Evolutionary conservation across 805 yeast species (phyloP).

Genomic region (Candida adriatica): DNA sequence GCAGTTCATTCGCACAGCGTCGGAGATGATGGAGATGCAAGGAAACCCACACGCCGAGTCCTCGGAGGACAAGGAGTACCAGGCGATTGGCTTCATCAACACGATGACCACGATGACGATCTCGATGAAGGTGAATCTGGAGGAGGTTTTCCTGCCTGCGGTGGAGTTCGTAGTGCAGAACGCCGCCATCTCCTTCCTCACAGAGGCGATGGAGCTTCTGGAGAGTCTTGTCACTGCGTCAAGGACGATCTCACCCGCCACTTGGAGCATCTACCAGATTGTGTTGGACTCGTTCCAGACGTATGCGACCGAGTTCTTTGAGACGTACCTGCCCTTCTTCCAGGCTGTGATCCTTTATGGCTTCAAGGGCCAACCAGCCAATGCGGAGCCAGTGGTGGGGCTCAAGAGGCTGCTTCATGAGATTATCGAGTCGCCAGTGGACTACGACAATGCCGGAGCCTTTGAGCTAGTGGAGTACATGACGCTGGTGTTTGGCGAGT

Average conservation of each 20-base stretch:
- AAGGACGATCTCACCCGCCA: slow-evolving; percentile 38
- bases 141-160: slow-evolving; percentile 49
- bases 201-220: slow-evolving; percentile 57
- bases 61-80: slow-evolving; percentile 54
- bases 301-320: slow-evolving; percentile 54
- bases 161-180: slow-evolving; percentile 52
- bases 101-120: slow-evolving; percentile 69
- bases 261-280: slow-evolving; percentile 46
- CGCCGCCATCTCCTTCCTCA: slow-evolving; percentile 52
- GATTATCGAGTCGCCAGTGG: slow-evolving; percentile 16
- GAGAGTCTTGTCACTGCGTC: slow-evolving; percentile 48
- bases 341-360: slow-evolving; percentile 48
- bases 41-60: slow-evolving; percentile 16
- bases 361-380: slow-evolving; percentile 26
- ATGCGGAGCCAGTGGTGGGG: slow-evolving; percentile 14
- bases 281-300: slow-evolving; percentile 49
- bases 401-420: slow-evolving; percentile 13
- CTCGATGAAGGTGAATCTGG: slow-evolving; percentile 52
- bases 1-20: slow-evolving; percentile 53
- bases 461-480: slow-evolving; percentile 25
- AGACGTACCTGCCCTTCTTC: slow-evolving; percentile 48
- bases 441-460: slow-evolving; percentile 29
- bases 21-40: slow-evolving; percentile 42
- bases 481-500: slow-evolving; percentile 11
- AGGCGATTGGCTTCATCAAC: slow-evolving; percentile 59